phyloP scores from a whole-genome alignment of 2,329 filamentous ascomycete species.

The Neonectria neomacrospora region DNA sequence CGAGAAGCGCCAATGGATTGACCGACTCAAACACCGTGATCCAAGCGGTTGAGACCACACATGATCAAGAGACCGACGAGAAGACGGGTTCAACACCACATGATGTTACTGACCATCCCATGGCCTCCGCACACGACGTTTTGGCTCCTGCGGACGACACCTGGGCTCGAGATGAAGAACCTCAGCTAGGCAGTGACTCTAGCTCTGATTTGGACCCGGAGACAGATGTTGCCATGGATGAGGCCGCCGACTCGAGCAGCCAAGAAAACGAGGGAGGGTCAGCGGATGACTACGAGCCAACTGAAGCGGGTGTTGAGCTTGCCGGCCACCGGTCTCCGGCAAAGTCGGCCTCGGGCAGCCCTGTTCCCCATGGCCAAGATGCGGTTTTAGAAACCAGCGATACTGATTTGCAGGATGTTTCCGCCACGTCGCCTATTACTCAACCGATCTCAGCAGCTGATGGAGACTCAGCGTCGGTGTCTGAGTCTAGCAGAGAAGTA shows the following conservation, averaged over 20 bases:
- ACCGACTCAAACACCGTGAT: neutral
- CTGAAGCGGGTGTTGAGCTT: slow-evolving; percentile 51
- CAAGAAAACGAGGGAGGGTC: slow-evolving; percentile 45
- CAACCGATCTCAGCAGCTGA: slow-evolving; percentile 48
- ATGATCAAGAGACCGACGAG: slow-evolving; percentile 1
- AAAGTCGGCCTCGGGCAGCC: slow-evolving; percentile 14
- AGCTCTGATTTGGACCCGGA: slow-evolving; percentile 26
- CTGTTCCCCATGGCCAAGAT: slow-evolving; percentile 34
- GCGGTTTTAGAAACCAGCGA: slow-evolving; percentile 43
- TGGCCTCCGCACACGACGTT: neutral
- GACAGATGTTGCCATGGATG: slow-evolving; percentile 41
- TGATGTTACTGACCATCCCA: neutral
- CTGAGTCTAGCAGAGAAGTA: slow-evolving; percentile 56
- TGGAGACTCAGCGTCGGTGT: slow-evolving; percentile 36
- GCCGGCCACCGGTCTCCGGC: slow-evolving; percentile 20
- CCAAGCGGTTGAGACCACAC: neutral
- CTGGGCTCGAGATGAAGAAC: neutral
- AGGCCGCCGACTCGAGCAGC: slow-evolving; percentile 33
- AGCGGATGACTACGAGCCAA: slow-evolving; percentile 68
- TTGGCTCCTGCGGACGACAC: slow-evolving; percentile 3
- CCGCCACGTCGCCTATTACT: slow-evolving; percentile 36
- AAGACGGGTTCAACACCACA: neutral
- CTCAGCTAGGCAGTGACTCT: slow-evolving; percentile 6
- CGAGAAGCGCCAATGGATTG: neutral
- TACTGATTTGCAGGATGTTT: slow-evolving; percentile 41